Evolutionary conservation across 208 protist species (phyloP), one percentile per base, ranked within the genome.

Genomic region (Crithidia fasciculata): DNA sequence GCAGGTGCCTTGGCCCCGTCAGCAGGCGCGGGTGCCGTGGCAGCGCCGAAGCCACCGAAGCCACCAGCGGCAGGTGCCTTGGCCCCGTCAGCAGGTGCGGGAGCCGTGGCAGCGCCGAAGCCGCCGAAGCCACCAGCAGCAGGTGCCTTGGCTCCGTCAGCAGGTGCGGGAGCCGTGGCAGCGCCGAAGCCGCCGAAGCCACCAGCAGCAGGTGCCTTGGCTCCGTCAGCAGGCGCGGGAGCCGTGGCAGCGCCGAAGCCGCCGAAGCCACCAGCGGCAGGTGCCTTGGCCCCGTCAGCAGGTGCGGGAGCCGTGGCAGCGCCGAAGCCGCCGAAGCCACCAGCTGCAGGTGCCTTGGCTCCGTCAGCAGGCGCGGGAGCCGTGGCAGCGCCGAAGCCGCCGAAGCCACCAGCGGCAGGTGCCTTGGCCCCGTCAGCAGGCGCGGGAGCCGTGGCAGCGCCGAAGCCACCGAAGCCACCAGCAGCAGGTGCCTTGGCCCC

Each of bases 161-260:
- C 54, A 6, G 18, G 10, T 6, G 39, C 54, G 19, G 39, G 36
- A 41, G 53, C 39, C 10, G 71, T 28, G 40, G 41, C 28, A 19
- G 62, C 12, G 28, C 58, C 72, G 69, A 86, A 89, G 39, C 81
- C 81, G 43, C 69, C 64, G 28, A 36, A 18, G 28, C 28, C 28
- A 28, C 28, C 28, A 28, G 28, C 28, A 1, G 28, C 28, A 28
- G 28, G 28, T 1, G 28, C 28, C 28, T 28, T 28, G 28, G 28
- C 28, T 1, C 28, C 28, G 28, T 28, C 36, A 41, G 63, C 54
- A 6, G 18, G 10, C 6, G 39, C 54, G 19, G 39, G 36, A 41
- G 53, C 39, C 10, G 71, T 28, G 40, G 41, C 28, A 19, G 62
- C 12, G 28, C 58, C 72, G 69, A 86, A 89, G 39, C 81, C 81